phyloP scores from a whole-genome alignment of 306 rosid species.

The Glycine tomentella region DNA sequence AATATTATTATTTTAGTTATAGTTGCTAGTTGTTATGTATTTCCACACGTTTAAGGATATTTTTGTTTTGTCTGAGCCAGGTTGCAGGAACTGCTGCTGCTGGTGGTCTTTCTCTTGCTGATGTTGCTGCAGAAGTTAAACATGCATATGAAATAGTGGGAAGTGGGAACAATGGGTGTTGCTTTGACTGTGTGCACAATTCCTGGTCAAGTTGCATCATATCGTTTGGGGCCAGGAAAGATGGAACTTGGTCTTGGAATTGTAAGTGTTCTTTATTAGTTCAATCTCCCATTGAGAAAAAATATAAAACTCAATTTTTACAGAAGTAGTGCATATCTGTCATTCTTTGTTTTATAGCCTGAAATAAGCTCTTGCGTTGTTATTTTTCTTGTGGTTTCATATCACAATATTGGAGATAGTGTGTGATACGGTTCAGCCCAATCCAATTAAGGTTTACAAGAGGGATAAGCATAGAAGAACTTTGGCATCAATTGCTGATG shows the following conservation, averaged over 20 bases:
- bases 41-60: no score
- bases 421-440: no score
- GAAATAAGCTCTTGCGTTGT: slow-evolving; percentile 21
- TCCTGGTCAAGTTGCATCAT: no score
- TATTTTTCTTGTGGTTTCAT: slow-evolving; percentile 34
- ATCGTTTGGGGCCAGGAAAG: no score
- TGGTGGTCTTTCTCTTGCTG: slow-evolving; percentile 78
- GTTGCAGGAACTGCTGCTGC: slow-evolving; percentile 99
- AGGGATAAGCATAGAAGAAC: no score
- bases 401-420: background rate
- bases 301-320: background rate
- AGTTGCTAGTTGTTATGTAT: no score
- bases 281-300: slow-evolving; percentile 21
- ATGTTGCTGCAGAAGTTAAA: slow-evolving; percentile 85
- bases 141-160: slow-evolving; percentile 89
- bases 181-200: no score
- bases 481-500: no score
- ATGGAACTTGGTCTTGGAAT: slow-evolving; percentile 99
- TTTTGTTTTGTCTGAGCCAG: slow-evolving; percentile 53
- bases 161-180: no score
- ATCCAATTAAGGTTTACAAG: no score
- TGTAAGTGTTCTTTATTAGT: slow-evolving; percentile 65
- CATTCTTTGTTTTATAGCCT: background rate
- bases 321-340: background rate
- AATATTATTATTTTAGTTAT: no score